Base-by-base conservation (phyloP, 768 basidiomycete species). In the Phaffia australis region DNA sequence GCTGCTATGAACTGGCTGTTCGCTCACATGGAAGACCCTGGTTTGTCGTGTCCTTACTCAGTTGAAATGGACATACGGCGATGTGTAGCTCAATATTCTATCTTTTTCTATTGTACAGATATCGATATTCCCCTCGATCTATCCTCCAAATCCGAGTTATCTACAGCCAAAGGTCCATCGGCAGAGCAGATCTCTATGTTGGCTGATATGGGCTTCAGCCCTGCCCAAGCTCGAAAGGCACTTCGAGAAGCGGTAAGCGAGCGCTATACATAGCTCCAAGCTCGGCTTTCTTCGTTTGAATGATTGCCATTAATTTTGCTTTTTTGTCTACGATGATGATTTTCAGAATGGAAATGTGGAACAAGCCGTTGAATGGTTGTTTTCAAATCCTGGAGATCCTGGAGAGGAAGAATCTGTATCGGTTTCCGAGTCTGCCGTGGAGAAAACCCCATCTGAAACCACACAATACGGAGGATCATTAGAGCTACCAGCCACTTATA, bases 1-100 rank as follows among this genome's bases (percentile, higher is more conserved):
- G 81, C 79, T 0, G 95, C 95, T 0, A 94, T 94, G 91, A 85
- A 90, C 66, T 99, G 94, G 94, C 76, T 99, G 51, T 94, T 98
- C 73, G 80, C 76, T 54, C 94, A 97, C 75, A 89, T 93, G 88
- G 93, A 97, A 0, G 94, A 98, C 76, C 80, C 89, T 16, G 89
- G 91, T 89, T 19, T 65, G 78, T 66, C 55, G 9, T 79, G 70
- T 29, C 2, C 30, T 3, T 19, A 9, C 51, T 47, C 23, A 18
- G 11, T 21, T 48, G 21, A 54, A 15, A 0, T 32, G 11, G 14
- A 16, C 16, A 9, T 46, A 48, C 57, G 14, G 7, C 15, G 54
- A 25, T n/a, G 16, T 30, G 14, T 61, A 4, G 60, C 69, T 69
- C 47, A 65, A 18, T 2, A 19, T 1, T 19, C 23, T 56, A 35